Conservation (phyloP, 768 basidiomycete genomes). For the Gyrodon lividus region DNA sequence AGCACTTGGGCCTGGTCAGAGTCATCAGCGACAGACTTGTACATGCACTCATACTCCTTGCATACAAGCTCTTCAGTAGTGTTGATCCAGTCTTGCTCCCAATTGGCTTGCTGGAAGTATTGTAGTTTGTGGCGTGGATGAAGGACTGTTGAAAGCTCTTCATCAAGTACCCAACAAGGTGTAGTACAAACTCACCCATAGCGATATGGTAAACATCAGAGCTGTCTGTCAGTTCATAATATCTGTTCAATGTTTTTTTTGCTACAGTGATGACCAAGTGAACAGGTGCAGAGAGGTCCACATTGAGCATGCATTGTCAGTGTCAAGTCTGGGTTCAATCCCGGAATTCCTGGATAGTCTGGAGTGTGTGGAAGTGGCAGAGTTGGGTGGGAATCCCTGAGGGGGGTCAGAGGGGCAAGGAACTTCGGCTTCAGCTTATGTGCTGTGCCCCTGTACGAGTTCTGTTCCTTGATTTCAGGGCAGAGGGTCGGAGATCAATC, state of each 20-base stretch:
- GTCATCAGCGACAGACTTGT: constrained; percentile 10
- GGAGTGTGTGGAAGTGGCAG: too few relatives aligned
- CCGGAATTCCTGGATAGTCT: too few relatives aligned
- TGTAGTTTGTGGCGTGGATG: constrained; percentile 30
- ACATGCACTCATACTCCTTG: neutral
- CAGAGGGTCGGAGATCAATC: too few relatives aligned
- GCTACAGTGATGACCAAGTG: neutral
- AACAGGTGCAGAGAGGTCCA: neutral
- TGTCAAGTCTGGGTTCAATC: too few relatives aligned
- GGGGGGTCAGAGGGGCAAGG: too few relatives aligned
- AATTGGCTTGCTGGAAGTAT: constrained; percentile 28
- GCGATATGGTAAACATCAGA: too few relatives aligned
- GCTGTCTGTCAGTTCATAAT: constrained; percentile 23
- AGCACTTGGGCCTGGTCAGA: neutral
- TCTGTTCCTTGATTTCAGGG: too few relatives aligned
- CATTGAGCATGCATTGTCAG: neutral
- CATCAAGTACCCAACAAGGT: neutral
- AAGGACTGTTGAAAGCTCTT: constrained; percentile 20
- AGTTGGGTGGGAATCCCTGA: too few relatives aligned
- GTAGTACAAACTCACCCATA: constrained; percentile 20
- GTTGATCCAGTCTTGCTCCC: constrained; percentile 27
- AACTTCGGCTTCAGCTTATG: too few relatives aligned
- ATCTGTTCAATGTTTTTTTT: constrained; percentile 16
- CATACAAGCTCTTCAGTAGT: constrained; percentile 17
- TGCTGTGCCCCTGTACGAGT: too few relatives aligned